Conservation (phyloP, 23 red algal genomes). For the Gracilaria domingensis region DNA sequence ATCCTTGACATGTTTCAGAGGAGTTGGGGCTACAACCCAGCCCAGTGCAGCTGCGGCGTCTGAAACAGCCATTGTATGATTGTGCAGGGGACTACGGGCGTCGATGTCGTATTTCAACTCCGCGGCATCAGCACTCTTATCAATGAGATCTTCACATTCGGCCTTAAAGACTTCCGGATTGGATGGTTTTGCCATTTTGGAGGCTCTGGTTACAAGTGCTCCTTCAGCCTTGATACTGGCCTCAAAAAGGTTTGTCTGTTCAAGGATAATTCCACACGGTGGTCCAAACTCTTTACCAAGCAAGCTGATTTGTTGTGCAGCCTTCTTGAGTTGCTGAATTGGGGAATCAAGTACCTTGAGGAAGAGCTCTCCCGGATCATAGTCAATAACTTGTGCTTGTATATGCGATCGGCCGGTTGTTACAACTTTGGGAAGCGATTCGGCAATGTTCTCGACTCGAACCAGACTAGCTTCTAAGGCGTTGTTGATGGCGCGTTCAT, state of each 20-base stretch:
- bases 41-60: conserved; percentile 76
- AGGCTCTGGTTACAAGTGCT: conserved; percentile 56
- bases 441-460: conserved; percentile 61
- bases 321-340: conserved; percentile 48
- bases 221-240: conserved; percentile 60
- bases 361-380: conserved; percentile 70
- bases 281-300: conserved; percentile 58
- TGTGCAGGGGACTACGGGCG: conserved; percentile 37
- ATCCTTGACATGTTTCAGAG: conserved; percentile 80
- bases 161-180: conserved; percentile 49
- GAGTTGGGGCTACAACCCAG: conserved; percentile 81
- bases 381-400: conserved; percentile 69
- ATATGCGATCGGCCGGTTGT: conserved; percentile 69
- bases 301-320: conserved; percentile 36
- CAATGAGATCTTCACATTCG: conserved; percentile 62
- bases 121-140: conserved; percentile 60
- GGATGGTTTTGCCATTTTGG: conserved; percentile 74
- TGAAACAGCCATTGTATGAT: conserved; percentile 69
- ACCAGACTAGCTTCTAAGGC: conserved; percentile 67
- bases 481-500: conserved; percentile 62
- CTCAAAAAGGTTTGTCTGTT: conserved; percentile 60
- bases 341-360: conserved; percentile 31
- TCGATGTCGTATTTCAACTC: conserved; percentile 78
- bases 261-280: conserved; percentile 31
- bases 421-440: conserved; percentile 47